Evolutionary conservation across 2,329 filamentous ascomycete species (phyloP), one percentile per base, ranked within the genome.

Genomic region (Penicillium sp.): DNA sequence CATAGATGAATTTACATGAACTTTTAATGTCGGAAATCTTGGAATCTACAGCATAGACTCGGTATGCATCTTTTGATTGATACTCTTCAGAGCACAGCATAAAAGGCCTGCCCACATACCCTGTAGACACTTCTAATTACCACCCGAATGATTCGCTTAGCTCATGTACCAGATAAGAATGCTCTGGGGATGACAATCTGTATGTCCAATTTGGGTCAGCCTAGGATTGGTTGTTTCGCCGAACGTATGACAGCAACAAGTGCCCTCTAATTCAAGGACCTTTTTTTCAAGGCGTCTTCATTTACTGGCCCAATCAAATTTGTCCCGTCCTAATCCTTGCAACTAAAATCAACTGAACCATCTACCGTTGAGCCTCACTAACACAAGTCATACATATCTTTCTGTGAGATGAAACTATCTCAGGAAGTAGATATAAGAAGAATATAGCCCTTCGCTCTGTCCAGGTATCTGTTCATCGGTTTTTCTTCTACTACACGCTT

Each of bases 1-100:
- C 11, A 44, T n/a, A 7, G 16, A 50, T 27, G 22, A 27, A 31
- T 27, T 27, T 40, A 29, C 18, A 11, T 81, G 78, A 77, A 91
- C 89, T 58, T 34, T 14, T n/a, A 36, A 36, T 36, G 11, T 36
- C 14, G 6, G 4, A 5, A n/a, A 6, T 3, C 2, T 36, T 36
- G 24, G 4, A 27, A 27, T n/a, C 5, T 18, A 18, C 18, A 18
- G 18, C 18, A 18, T 18, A 18, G 6, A 7, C n/a, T 36, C 34
- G n/a, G 1, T 13, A 14, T n/a, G 2, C 11, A n/a, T 36, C n/a
- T 7, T 13, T 14, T 36, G 7, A 13, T n/a, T 36, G 34, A n/a
- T n/a, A n/a, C n/a, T n/a, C 13, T n/a, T 4, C 6, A n/a, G 34
- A n/a, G 14, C n/a, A n/a, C 31, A 34, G 13, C 31, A 14, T 34